phyloP scores from a whole-genome alignment of 1,139 yeast species.

The Yamadazyma jaroonii region DNA sequence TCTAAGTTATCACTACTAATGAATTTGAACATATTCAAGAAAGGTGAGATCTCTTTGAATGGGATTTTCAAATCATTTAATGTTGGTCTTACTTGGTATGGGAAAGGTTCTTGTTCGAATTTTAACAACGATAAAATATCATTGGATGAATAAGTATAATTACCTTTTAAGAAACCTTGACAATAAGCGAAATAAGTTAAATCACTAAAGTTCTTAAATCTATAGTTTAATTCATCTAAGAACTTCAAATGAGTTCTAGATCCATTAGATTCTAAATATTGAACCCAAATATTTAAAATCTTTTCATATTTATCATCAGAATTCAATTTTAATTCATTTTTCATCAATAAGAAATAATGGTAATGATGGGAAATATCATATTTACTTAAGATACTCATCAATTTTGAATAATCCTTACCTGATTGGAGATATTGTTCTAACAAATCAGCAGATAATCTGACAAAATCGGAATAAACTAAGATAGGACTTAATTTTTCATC shows the following conservation, averaged over 20 bases:
- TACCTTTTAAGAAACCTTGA: slow-evolving; percentile 25
- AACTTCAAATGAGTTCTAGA: not conserved
- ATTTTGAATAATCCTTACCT: slow-evolving; percentile 15
- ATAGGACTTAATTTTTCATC: slow-evolving; percentile 29
- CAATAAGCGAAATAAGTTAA: slow-evolving; percentile 36
- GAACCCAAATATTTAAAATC: slow-evolving; percentile 34
- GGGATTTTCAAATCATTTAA: slow-evolving; percentile 9
- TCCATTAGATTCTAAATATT: slow-evolving; percentile 22
- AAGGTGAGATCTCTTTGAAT: slow-evolving; percentile 10
- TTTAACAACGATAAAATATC: slow-evolving; percentile 32
- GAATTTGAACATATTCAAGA: slow-evolving; percentile 6
- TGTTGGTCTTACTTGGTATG: slow-evolving; percentile 18
- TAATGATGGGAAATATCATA: slow-evolving; percentile 31
- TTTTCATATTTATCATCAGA: slow-evolving; percentile 19
- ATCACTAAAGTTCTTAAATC: slow-evolving; percentile 16
- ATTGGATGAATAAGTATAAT: slow-evolving; percentile 20
- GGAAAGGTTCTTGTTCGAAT: slow-evolving; percentile 23
- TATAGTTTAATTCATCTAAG: slow-evolving; percentile 2
- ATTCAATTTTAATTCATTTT: slow-evolving; percentile 15
- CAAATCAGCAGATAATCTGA: slow-evolving; percentile 23
- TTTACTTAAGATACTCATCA: slow-evolving; percentile 21
- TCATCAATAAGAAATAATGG: slow-evolving; percentile 30
- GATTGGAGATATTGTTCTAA: slow-evolving; percentile 18
- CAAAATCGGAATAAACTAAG: slow-evolving; percentile 25
- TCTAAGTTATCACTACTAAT: slow-evolving; percentile 23